phyloP scores from a whole-genome alignment of 495 filamentous ascomycete genomes.

The Hyaloscypha bicolor region DNA sequence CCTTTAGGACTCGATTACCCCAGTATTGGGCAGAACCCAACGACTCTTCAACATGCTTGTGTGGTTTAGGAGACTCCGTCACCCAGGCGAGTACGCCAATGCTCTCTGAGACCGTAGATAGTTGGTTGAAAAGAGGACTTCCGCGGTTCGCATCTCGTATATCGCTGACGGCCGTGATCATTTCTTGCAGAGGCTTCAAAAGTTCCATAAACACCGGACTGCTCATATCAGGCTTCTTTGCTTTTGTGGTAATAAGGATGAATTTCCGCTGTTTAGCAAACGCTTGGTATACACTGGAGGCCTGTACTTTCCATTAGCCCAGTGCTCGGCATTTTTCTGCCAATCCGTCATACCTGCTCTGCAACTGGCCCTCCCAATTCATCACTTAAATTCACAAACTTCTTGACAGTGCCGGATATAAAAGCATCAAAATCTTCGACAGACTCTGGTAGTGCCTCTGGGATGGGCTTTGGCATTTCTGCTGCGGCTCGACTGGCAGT shows the following conservation, averaged over 20 bases:
- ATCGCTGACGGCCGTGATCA: constrained; percentile 77
- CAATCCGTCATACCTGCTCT: constrained; percentile 57
- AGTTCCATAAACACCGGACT: constrained; percentile 69
- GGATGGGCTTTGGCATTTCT: constrained; percentile 44
- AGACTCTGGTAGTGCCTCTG: constrained; percentile 68
- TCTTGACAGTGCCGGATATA: constrained; percentile 72
- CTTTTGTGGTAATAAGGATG: constrained; percentile 83
- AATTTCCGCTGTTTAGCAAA: constrained; percentile 87
- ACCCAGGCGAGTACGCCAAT: constrained; percentile 88
- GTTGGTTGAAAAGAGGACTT: constrained; percentile 70
- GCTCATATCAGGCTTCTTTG: constrained; percentile 83
- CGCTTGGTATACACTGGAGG: constrained; percentile 27
- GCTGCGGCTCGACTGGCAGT: constrained; percentile 35
- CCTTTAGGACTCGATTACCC: constrained; percentile 86
- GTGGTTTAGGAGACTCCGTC: constrained; percentile 73
- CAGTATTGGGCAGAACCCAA: constrained; percentile 82
- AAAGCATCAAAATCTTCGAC: constrained; percentile 86
- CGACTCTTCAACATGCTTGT: constrained; percentile 77
- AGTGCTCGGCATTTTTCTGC: neutral
- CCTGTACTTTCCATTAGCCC: constrained; percentile 27
- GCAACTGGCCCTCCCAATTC: constrained; percentile 76
- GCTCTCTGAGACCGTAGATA: constrained; percentile 86
- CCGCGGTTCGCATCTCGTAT: constrained; percentile 78
- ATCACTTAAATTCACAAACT: constrained; percentile 76
- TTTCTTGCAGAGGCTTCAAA: constrained; percentile 64